phyloP scores from a whole-genome alignment of 306 rosid genomes.

The Myrica gale region DNA sequence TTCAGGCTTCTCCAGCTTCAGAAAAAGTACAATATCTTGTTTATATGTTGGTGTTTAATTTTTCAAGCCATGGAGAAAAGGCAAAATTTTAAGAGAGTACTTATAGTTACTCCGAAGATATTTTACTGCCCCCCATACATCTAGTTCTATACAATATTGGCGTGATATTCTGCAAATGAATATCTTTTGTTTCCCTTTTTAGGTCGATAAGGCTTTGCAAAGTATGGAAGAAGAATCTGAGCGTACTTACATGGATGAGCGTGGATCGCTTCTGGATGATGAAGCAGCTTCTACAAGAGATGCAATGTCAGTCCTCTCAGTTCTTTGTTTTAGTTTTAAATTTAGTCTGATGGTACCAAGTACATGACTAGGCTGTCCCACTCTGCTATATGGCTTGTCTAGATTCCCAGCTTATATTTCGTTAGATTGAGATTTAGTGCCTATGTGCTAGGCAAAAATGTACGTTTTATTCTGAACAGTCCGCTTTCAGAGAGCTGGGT shows the following conservation, averaged over 20 bases:
- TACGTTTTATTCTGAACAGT: too few relatives aligned
- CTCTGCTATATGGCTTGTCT: neutral
- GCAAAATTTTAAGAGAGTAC: too few relatives aligned
- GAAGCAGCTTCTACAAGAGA: slow-evolving; percentile 97
- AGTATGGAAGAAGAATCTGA: slow-evolving; percentile 96
- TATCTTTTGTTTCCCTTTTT: slow-evolving; percentile 8
- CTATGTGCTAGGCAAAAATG: too few relatives aligned
- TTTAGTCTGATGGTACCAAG: slow-evolving; percentile 2
- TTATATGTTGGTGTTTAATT: neutral
- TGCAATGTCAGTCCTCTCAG: slow-evolving; percentile 71
- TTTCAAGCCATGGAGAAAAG: neutral
- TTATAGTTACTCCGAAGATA: neutral
- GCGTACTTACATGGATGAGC: slow-evolving; percentile 88
- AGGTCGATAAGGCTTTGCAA: slow-evolving; percentile 90
- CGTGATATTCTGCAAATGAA: neutral
- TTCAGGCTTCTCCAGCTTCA: neutral
- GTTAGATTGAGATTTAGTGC: neutral
- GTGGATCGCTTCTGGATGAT: slow-evolving; percentile 76
- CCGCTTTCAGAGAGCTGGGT: too few relatives aligned
- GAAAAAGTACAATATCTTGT: neutral
- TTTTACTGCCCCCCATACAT: neutral
- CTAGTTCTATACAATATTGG: neutral
- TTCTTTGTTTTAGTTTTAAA: slow-evolving; percentile 4
- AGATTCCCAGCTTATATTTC: neutral
- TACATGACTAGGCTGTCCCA: neutral